Evolutionary conservation across 192 early-diverging fungal genomes (phyloP).

Genomic region (Kickxella alabastrina): DNA sequence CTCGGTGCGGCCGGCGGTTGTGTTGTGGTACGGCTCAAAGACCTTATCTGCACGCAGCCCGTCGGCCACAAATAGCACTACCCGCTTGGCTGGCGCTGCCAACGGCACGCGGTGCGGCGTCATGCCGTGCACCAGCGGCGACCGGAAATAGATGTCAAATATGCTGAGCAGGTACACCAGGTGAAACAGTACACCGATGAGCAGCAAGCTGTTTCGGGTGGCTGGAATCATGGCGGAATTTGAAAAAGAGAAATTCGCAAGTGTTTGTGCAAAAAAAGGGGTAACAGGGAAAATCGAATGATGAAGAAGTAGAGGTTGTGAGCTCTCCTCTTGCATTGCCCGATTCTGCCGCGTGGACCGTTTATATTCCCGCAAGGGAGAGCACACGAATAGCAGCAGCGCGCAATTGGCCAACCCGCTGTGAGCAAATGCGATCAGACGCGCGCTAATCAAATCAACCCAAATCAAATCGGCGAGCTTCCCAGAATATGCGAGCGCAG

Average conservation of each 20-base stretch:
- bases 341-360: too few relatives aligned
- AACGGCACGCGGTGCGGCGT: constrained; percentile 68
- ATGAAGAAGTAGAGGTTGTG: background rate
- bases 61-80: constrained; percentile 89
- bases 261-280: background rate
- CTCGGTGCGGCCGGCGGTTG: constrained; percentile 23
- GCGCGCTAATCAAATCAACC: too few relatives aligned
- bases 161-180: constrained; percentile 85
- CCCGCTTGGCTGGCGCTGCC: constrained; percentile 75
- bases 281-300: background rate
- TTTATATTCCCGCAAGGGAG: too few relatives aligned
- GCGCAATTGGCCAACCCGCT: too few relatives aligned
- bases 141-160: constrained; percentile 99
- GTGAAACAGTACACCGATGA: constrained; percentile 88
- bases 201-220: constrained; percentile 57
- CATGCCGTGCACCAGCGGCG: constrained; percentile 97
- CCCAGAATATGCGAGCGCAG: too few relatives aligned
- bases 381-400: too few relatives aligned
- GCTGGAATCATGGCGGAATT: constrained; percentile 35
- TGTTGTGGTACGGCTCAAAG: constrained; percentile 68
- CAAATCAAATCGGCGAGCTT: too few relatives aligned
- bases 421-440: too few relatives aligned
- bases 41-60: constrained; percentile 92
- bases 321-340: too few relatives aligned
- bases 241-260: background rate